Conservation (phyloP, 176 grass and related monocot genomes). For the Triticum timopheevii region DNA sequence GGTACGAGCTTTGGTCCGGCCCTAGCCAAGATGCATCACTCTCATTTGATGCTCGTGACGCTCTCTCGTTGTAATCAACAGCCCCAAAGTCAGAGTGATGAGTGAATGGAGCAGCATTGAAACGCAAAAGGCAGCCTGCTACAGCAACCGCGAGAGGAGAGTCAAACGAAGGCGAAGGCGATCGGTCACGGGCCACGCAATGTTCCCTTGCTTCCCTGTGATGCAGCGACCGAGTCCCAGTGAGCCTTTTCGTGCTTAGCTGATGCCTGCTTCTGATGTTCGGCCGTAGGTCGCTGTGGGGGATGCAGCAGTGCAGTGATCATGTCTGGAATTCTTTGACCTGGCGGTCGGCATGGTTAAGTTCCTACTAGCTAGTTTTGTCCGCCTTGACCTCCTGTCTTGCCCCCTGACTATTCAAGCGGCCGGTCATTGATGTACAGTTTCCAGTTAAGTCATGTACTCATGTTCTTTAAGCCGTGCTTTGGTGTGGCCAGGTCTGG, state of each 20-base stretch:
- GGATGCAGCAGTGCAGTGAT: background rate
- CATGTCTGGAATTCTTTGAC: conserved; percentile 28
- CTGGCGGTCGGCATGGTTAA: background rate
- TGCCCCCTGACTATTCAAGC: background rate
- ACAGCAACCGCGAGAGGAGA: too few relatives aligned
- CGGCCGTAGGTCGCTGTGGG: conserved; percentile 1
- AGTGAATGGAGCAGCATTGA: background rate
- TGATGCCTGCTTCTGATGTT: background rate
- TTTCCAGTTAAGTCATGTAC: background rate
- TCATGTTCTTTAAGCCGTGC: too few relatives aligned
- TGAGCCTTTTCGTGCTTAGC: background rate
- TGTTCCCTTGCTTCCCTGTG: background rate
- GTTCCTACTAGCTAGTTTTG: too few relatives aligned
- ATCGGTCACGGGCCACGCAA: background rate
- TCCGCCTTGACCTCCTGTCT: too few relatives aligned
- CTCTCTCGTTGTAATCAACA: background rate
- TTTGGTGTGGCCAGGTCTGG: too few relatives aligned
- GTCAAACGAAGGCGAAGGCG: background rate
- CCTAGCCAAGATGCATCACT: too few relatives aligned
- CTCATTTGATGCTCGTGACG: too few relatives aligned
- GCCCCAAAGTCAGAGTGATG: background rate
- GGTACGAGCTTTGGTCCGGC: too few relatives aligned
- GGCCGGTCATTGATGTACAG: background rate
- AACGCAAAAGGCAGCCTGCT: background rate
- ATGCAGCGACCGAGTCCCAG: background rate